Conservation (phyloP, 2,329 filamentous ascomycete species). For the Shiraia bambusicola region DNA sequence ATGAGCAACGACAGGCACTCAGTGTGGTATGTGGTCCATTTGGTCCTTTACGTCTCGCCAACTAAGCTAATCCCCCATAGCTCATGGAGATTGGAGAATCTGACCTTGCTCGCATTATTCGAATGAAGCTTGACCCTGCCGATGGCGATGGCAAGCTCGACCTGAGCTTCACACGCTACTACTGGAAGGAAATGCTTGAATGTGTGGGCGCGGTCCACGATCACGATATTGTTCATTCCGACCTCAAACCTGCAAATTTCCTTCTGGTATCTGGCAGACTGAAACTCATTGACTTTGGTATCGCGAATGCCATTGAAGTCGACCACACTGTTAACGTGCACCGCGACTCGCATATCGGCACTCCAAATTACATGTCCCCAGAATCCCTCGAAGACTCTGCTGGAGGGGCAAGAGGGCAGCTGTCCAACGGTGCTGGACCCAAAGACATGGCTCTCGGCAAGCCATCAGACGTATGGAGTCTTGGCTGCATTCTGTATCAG, state of each 20-base stretch:
- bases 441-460: conserved; percentile 96
- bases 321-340: conserved; percentile 98
- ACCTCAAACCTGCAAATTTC: conserved; percentile 96
- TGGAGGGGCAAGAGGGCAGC: conserved; percentile 52
- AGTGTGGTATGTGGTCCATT: conserved; percentile 65
- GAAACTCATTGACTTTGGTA: conserved; percentile 98
- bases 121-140: conserved; percentile 58
- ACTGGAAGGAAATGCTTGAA: conserved; percentile 99
- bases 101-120: conserved; percentile 84
- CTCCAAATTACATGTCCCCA: conserved; percentile 98
- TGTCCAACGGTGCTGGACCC: conserved; percentile 40
- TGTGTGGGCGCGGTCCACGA: conserved; percentile 88
- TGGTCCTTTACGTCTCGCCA: neutral
- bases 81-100: conserved; percentile 98
- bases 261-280: conserved; percentile 85
- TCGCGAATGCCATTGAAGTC: conserved; percentile 93
- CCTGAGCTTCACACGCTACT: conserved; percentile 88
- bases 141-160: conserved; percentile 66
- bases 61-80: conserved; percentile 46
- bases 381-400: conserved; percentile 91
- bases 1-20: conserved; percentile 84
- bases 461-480: conserved; percentile 91
- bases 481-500: conserved; percentile 96
- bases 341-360: conserved; percentile 91
- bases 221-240: conserved; percentile 91